Evolutionary conservation across 371 early-diverging fungal species (phyloP), one percentile per base, ranked within the genome.

Genomic region (Cokeromyces recurvatus): DNA sequence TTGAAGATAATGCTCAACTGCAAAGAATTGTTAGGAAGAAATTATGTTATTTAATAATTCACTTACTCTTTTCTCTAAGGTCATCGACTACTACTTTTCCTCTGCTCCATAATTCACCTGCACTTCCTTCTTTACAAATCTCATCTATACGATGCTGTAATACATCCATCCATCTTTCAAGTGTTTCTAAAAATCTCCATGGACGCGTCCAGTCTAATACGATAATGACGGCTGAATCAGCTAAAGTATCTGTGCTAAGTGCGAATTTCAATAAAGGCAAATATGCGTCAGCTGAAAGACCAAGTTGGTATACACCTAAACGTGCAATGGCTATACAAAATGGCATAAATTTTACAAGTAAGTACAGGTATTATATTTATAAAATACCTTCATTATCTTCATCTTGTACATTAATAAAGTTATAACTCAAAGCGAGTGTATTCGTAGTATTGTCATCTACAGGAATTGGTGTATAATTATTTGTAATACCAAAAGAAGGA

Each of bases 201-300:
- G 97, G 97, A 62, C 78, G 77, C 27, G 85, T 77, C 97, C 97
- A 97, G 64, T 95, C 95, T 43, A 97, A 67, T 32, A 85, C 85
- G 36, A 96, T 73, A 10, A 94, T 67, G 2, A 87, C 86, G 10
- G 84, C 68, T 2, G 87, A 69, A 59, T 84, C 81, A 0, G 76
- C 57, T 32, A 91, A 62, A 7, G 86, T 79, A 21, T 81, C 73
- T 16, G 79, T 63, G 49, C 78, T 80, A 40, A 93, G 64, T n/a
- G 87, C 88, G 54, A 88, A 85, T 46, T 77, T 78, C 17, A 94
- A 64, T 46, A 94, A 69, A 31, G 85, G 79, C 46, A 82, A 73
- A 47, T 89, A 91, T 46, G 84, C 78, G 11, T 78, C 63, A 42
- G 87, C 74, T 32, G 86, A 80, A 40, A 85, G 81, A 15, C 92